phyloP scores from a whole-genome alignment of 1,284 basidiomycete species.

The Fomitopsis schrenkii region DNA sequence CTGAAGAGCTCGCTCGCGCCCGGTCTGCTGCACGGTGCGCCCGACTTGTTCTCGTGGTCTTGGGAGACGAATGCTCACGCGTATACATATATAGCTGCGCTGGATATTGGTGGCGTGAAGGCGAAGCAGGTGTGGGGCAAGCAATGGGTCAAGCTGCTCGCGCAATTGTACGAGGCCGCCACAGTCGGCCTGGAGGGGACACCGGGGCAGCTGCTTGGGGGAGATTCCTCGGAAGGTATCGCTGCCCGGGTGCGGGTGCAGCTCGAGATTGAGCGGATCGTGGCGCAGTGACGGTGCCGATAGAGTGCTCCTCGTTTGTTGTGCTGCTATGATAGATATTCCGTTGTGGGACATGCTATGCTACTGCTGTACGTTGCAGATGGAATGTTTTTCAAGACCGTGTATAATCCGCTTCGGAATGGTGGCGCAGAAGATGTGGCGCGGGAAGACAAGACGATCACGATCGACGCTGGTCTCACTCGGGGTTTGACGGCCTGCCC shows the following conservation, averaged over 20 bases:
- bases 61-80: conserved; percentile 21
- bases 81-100: conserved; percentile 40
- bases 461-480: too few relatives aligned
- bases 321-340: background rate
- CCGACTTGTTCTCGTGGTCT: conserved; percentile 18
- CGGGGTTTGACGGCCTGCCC: too few relatives aligned
- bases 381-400: too few relatives aligned
- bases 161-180: conserved; percentile 59
- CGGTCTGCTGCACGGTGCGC: conserved; percentile 66
- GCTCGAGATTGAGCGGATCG: conserved; percentile 62
- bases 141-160: conserved; percentile 79
- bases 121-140: conserved; percentile 65
- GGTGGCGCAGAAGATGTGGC: too few relatives aligned
- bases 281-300: background rate
- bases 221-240: conserved; percentile 48
- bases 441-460: too few relatives aligned
- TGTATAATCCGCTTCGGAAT: too few relatives aligned
- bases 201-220: conserved; percentile 45
- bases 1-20: conserved; percentile 53
- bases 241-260: conserved; percentile 57
- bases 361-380: too few relatives aligned
- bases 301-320: background rate
- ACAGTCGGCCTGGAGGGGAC: conserved; percentile 44
- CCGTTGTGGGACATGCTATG: too few relatives aligned
- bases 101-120: conserved; percentile 69